A percentile compares a stretch with the other conserved stretches of the same genome.
Evolutionary conservation across 2,329 filamentous ascomycete species (phyloP).

Genomic region (Fusarium praegraminearum): DNA sequence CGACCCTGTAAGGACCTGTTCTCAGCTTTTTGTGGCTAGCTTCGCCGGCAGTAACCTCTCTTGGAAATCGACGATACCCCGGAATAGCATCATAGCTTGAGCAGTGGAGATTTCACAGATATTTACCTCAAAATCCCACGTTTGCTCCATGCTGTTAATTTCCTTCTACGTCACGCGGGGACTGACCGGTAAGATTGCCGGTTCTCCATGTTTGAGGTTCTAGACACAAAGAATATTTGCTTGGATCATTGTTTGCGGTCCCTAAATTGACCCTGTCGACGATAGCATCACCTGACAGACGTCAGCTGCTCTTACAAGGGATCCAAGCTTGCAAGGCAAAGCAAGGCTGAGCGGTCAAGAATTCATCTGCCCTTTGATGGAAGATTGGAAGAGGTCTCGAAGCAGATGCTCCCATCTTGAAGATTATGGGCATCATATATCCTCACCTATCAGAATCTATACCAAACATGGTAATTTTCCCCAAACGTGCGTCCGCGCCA

Average conservation of each 20-base stretch:
- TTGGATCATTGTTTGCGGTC: neutral
- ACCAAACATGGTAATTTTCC: slow-evolving; percentile 1
- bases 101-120: slow-evolving; percentile 34
- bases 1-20: neutral
- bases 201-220: slow-evolving; percentile 14
- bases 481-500: slow-evolving; percentile 7
- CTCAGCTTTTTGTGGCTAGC: slow-evolving; percentile 15
- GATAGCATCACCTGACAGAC: slow-evolving; percentile 1
- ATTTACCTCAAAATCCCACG: slow-evolving; percentile 28
- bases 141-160: slow-evolving; percentile 37
- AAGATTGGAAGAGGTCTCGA: neutral
- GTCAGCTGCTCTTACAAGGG: neutral
- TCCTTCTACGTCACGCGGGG: slow-evolving; percentile 43
- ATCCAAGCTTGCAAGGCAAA: neutral
- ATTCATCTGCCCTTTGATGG: neutral
- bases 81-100: slow-evolving; percentile 39
- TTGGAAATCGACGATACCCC: neutral
- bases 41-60: slow-evolving; percentile 36
- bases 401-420: neutral
- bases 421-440: neutral
- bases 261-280: slow-evolving; percentile 1
- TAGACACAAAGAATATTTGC: slow-evolving; percentile 10
- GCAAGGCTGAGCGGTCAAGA: slow-evolving; percentile 1
- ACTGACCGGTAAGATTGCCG: slow-evolving; percentile 21
- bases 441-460: slow-evolving; percentile 7